Evolutionary conservation across 305 asterid genomes (phyloP), one percentile per base, ranked within the genome.

Genomic region (Fraxinus platypoda): DNA sequence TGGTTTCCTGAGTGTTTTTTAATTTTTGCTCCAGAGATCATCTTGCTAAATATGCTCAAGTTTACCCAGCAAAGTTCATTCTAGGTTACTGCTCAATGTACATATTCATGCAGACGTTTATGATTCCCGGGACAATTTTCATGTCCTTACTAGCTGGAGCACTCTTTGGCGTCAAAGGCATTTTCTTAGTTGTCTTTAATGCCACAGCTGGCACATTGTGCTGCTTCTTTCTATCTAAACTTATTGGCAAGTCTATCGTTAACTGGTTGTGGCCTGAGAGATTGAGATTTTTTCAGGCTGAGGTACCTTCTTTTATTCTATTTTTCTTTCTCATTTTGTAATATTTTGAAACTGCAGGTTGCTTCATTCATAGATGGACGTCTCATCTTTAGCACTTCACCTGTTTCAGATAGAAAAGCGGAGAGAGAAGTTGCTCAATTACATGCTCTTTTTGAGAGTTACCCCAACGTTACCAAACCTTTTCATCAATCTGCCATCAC

Each of bases 111-210:
- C 98, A 94, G 91, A 93, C 97, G 57, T 92, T 94, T 85, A 93
- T 93, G 97, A 94, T 94, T 82, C 97, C 98, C 8, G 97, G 97
- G 88, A 93, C 98, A 43, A 94, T 94, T 81, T 94, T 94, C 87
- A 93, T 92, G 97, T 94, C 98, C 75, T 89, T 93, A 80, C 94
- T 93, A 31, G 98, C 98, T 80, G 97, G 98, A 88, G 95, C 97
- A 81, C 97, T 92, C 81, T 94, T 91, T 75, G 97, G 98, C 59
- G 94, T 90, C 73, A 91, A 84, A 87, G 97, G 98, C 81, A 89
- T 94, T 79, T 82, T 93, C 84, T 84, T 94, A 90, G 98, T 94
- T 26, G 94, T 94, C 78, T 91, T 94, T 81, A 94, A 94, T 82
- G 97, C 97, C 79, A 7, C 79, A 7, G 94, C 97, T 68, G 98